Evolutionary conservation across 129 eudicot species (phyloP), one percentile per base, ranked within the genome.

Genomic region (Apium graveolens): DNA sequence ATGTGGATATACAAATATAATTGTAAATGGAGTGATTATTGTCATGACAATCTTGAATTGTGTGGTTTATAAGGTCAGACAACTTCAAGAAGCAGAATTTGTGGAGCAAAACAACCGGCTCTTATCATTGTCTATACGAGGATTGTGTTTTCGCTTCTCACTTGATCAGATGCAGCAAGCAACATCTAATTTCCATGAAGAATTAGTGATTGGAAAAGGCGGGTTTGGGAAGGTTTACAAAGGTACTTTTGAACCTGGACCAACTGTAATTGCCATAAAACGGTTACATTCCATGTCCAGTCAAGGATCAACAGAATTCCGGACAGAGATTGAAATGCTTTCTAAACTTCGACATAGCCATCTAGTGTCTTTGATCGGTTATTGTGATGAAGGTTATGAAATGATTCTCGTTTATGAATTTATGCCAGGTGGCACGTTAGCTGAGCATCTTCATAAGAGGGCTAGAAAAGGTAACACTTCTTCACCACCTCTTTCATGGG

Each of bases 191-290:
- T 83, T 83, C 77, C 32, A 75, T 2, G 80, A 77, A 3, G 62
- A 41, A 21, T 83, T 79, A 27, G 76, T 66, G 12, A 76, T 83
- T 16, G 83, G 86, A 21, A 68, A 70, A 45, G 86, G 86, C 5
- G 83, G 83, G 38, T 8, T 68, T 16, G 73, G 73, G 24, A 68
- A 68, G 41, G 73, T 68, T 68, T 68, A 68, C 73, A 31, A 68
- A 68, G 73, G 73, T 13, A 68, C 41, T 7, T 9, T 68, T 68
- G 41, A 14, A 31, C 24, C n/a, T 68, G 78, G 83, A 26, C 21
- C 66, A 3, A 66, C 48, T 32, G 26, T 44, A 29, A 82, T 82
- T 77, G 85, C 85, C 44, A 74, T 82, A 5, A 82, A 78, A 53
- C n/a, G 85, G 65, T 43, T 82, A 27, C 41, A 73, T 29, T 21